Conservation (phyloP, 129 eudicot species). For the Centrapalus pauciflorus region DNA sequence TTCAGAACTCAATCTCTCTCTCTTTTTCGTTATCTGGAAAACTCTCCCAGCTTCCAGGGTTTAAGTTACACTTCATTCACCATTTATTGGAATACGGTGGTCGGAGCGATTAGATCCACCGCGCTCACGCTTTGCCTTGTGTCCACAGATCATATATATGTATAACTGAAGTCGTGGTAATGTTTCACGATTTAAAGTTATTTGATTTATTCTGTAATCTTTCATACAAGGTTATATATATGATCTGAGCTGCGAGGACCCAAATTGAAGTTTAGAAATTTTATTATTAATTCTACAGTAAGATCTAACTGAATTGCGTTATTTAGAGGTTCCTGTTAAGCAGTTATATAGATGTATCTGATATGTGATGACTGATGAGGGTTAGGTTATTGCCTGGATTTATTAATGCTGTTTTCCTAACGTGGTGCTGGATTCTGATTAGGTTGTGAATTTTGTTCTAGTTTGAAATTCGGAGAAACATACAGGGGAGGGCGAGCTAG, state of each 20-base stretch:
- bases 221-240: too few relatives aligned
- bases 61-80: background rate
- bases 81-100: too few relatives aligned
- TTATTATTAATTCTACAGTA: background rate
- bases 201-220: background rate
- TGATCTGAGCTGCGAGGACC: background rate
- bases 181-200: background rate
- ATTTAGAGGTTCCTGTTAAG: background rate
- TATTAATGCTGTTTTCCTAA: background rate
- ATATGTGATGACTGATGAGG: background rate
- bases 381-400: background rate
- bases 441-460: background rate
- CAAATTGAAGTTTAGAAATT: background rate
- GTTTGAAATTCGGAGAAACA: background rate
- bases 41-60: background rate
- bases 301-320: background rate
- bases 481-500: conserved; percentile 3
- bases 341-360: background rate
- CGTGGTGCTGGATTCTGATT: background rate
- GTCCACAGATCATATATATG: background rate
- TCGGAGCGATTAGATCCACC: background rate
- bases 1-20: background rate
- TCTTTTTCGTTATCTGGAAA: background rate
- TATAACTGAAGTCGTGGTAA: background rate
- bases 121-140: background rate